Conservation (phyloP, 1,284 basidiomycete species). For the Pholiota adiposa region DNA sequence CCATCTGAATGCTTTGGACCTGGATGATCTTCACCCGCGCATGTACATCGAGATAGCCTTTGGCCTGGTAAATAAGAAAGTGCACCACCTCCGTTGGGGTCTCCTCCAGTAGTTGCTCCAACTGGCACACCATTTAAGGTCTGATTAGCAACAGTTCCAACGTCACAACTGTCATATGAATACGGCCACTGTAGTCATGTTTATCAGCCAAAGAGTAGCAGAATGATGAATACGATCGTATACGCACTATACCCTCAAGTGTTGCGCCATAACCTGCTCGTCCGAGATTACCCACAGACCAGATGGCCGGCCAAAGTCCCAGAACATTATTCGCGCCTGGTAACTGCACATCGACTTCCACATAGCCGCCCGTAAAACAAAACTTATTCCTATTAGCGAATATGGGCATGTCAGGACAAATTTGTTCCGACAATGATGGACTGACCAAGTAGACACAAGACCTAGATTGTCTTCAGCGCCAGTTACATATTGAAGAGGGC, state of each 20-base stretch:
- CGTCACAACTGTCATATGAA: conserved; percentile 79
- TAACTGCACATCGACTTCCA: conserved; percentile 63
- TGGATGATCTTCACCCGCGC: conserved; percentile 81
- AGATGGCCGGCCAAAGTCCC: conserved; percentile 74
- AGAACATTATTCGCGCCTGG: conserved; percentile 59
- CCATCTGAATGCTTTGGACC: conserved; percentile 73
- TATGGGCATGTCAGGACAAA: conserved; percentile 26
- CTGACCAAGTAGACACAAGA: conserved; percentile 39
- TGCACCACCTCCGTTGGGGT: conserved; percentile 38
- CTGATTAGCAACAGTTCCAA: conserved; percentile 85
- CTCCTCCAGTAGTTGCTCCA: conserved; percentile 50
- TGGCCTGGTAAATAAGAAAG: conserved; percentile 80
- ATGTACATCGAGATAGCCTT: conserved; percentile 79
- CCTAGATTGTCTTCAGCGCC: conserved; percentile 15
- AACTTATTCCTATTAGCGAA: conserved; percentile 56
- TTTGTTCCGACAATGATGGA: neutral
- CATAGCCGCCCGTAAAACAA: conserved; percentile 80
- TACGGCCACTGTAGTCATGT: conserved; percentile 55
- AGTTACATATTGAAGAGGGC: neutral
- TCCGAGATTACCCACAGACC: conserved; percentile 71
- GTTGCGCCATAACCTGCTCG: conserved; percentile 54
- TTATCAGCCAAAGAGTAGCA: neutral
- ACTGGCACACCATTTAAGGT: conserved; percentile 53
- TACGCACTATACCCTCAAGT: conserved; percentile 56
- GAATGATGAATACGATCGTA: neutral